phyloP scores from a whole-genome alignment of 768 basidiomycete species.

The Mrakia hoshinonis region DNA sequence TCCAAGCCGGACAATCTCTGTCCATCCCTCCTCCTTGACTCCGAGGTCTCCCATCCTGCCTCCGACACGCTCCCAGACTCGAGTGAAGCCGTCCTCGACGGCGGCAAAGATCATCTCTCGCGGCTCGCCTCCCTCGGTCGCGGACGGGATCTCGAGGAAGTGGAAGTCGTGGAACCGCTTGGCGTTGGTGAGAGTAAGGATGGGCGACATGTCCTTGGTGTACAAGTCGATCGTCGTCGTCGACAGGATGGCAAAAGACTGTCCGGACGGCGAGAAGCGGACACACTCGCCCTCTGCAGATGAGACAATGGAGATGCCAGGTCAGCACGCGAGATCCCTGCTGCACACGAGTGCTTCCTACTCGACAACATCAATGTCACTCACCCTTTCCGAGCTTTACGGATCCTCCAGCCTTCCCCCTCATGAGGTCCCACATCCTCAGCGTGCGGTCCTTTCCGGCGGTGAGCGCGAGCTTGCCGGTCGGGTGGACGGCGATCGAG shows the following conservation, averaged over 20 bases:
- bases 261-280: constrained; percentile 71
- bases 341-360: neutral
- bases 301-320: neutral
- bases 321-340: neutral
- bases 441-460: constrained; percentile 83
- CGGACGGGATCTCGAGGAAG: constrained; percentile 55
- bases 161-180: constrained; percentile 75
- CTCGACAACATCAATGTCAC: constrained; percentile 30
- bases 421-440: constrained; percentile 98
- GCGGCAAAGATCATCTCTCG: constrained; percentile 58
- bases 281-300: constrained; percentile 79
- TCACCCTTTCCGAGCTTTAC: constrained; percentile 79
- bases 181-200: constrained; percentile 64
- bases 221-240: constrained; percentile 72
- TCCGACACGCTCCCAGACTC: constrained; percentile 34
- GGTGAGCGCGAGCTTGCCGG: constrained; percentile 79
- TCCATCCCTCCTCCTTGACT: constrained; percentile 31
- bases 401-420: constrained; percentile 80
- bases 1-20: constrained; percentile 50
- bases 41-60: constrained; percentile 42
- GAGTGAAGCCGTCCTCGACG: constrained; percentile 85
- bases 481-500: constrained; percentile 80
- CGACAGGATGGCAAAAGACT: constrained; percentile 69
- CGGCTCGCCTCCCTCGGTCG: constrained; percentile 37
- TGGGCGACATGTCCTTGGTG: constrained; percentile 65